Conservation (phyloP, 495 filamentous ascomycete genomes). For the Trichoderma parareesei region DNA sequence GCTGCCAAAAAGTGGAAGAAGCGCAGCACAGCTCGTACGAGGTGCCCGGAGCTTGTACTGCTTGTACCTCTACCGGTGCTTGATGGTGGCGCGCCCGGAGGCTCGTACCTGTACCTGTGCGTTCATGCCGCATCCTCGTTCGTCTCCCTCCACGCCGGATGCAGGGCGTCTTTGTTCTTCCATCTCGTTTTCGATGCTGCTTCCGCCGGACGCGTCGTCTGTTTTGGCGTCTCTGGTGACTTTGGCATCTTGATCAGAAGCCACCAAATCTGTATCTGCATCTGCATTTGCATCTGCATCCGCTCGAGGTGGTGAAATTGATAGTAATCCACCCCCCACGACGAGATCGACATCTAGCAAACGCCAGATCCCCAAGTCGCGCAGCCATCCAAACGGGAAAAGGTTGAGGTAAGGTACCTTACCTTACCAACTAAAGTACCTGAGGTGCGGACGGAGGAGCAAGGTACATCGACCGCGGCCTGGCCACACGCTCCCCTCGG, state of each 20-base stretch:
- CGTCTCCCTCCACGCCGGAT: neutral
- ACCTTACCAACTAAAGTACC: too few relatives aligned
- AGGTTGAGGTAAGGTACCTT: too few relatives aligned
- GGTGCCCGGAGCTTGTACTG: too few relatives aligned
- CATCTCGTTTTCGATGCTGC: neutral
- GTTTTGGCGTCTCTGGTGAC: neutral
- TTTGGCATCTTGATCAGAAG: neutral
- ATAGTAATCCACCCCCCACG: neutral
- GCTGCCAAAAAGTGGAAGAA: neutral
- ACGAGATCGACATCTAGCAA: neutral
- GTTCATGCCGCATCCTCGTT: neutral
- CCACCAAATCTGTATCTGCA: neutral
- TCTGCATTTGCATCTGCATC: too few relatives aligned
- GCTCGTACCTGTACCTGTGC: neutral
- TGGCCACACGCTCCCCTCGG: too few relatives aligned
- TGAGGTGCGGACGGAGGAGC: too few relatives aligned
- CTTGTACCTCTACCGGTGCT: too few relatives aligned
- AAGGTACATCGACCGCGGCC: too few relatives aligned
- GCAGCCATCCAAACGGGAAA: neutral
- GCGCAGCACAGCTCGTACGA: too few relatives aligned
- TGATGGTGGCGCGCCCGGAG: neutral
- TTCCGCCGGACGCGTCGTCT: neutral
- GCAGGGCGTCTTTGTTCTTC: neutral
- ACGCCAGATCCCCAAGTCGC: neutral
- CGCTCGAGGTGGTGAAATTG: too few relatives aligned